A percentile compares a stretch with the other conserved stretches of the same genome.
phyloP scores from a whole-genome alignment of 1,284 basidiomycete species.

The Boletus sp. region DNA sequence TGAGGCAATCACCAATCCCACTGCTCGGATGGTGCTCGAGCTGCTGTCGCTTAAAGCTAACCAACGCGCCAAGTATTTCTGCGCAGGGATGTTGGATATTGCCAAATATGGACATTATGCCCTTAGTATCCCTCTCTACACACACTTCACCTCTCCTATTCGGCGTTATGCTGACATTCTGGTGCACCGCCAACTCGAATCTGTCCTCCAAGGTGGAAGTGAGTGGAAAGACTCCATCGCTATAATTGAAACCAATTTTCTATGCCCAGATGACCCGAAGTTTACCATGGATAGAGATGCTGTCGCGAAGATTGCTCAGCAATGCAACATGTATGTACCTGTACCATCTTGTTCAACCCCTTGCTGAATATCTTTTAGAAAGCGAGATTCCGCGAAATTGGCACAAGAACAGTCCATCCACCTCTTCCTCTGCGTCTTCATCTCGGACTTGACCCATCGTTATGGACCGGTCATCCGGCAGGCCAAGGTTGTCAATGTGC shows the following conservation, averaged over 20 bases:
- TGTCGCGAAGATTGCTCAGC: slow-evolving; percentile 95
- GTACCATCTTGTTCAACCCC: neutral
- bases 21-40: slow-evolving; percentile 72
- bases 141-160: slow-evolving; percentile 95
- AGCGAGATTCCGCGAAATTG: slow-evolving; percentile 83
- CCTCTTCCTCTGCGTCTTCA: slow-evolving; percentile 90
- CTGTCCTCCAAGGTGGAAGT: slow-evolving; percentile 75
- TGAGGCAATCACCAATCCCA: slow-evolving; percentile 66
- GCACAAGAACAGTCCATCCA: slow-evolving; percentile 97
- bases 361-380: slow-evolving; percentile 46
- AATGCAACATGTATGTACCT: slow-evolving; percentile 83
- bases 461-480: slow-evolving; percentile 94
- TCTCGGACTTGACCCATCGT: slow-evolving; percentile 87
- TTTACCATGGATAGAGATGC: slow-evolving; percentile 97
- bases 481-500: slow-evolving; percentile 89
- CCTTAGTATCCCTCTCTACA: slow-evolving; percentile 89
- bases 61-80: slow-evolving; percentile 94
- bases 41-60: slow-evolving; percentile 86
- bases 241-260: slow-evolving; percentile 4
- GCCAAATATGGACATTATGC: slow-evolving; percentile 96
- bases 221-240: slow-evolving; percentile 24
- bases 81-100: slow-evolving; percentile 98
- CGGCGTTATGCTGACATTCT: slow-evolving; percentile 93
- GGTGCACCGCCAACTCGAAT: slow-evolving; percentile 95
- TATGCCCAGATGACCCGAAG: slow-evolving; percentile 62